A percentile compares a stretch with the other conserved stretches of the same genome.
phyloP scores from a whole-genome alignment of 768 basidiomycete species.

The Lentinula detonsa region DNA sequence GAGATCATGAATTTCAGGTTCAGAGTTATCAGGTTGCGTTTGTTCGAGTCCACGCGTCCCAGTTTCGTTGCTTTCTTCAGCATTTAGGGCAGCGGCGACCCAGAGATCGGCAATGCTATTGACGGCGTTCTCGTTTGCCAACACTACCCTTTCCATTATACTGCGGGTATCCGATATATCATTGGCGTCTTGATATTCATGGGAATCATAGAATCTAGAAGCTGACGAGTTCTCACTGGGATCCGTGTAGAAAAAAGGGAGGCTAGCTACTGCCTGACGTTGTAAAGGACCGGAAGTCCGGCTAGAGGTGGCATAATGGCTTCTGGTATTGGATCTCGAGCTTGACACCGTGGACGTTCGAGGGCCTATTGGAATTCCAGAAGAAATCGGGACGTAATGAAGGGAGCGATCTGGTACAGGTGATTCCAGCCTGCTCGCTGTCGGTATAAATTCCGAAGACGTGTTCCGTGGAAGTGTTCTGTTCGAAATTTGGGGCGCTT shows the following conservation, averaged over 20 bases:
- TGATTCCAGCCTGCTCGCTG: background rate
- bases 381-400: background rate
- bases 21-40: background rate
- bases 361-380: background rate
- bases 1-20: background rate
- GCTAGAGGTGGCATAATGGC: background rate
- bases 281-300: background rate
- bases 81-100: constrained; percentile 97
- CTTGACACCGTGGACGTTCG: background rate
- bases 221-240: background rate
- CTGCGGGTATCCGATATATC: constrained; percentile 26
- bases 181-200: background rate
- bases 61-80: constrained; percentile 53
- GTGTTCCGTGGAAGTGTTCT: background rate
- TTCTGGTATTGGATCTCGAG: background rate
- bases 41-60: background rate
- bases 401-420: background rate
- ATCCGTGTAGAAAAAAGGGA: background rate
- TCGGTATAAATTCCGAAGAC: background rate
- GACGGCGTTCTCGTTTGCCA: constrained; percentile 93
- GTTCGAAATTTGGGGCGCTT: constrained; percentile 13
- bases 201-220: background rate
- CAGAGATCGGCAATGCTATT: constrained; percentile 94
- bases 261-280: background rate
- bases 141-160: constrained; percentile 83